These are phyloP conservation scores for Penicillium waksmanii DNA, from an alignment of 495 filamentous ascomycete genomes.

Conservation along the genomic window DNA sequence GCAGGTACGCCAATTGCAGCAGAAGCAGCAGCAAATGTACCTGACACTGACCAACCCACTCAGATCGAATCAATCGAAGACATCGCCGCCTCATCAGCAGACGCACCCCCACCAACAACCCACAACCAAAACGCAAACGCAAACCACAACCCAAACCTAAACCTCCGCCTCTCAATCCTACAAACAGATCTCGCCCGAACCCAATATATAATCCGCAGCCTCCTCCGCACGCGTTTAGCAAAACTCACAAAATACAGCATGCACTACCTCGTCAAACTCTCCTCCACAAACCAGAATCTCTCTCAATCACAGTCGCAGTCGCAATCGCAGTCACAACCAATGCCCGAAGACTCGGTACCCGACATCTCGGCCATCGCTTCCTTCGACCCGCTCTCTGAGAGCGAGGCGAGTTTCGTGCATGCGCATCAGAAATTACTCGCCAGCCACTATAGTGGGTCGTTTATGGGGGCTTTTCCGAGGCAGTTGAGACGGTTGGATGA, in stretches of 20 bases:
- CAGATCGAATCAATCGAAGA: conserved; percentile 76
- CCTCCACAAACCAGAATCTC: conserved; percentile 63
- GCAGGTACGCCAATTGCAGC: conserved; percentile 52
- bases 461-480: conserved; percentile 78
- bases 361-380: conserved; percentile 44
- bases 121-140: conserved; percentile 38
- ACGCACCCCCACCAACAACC: conserved; percentile 46
- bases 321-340: conserved; percentile 32
- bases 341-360: conserved; percentile 44
- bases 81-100: conserved; percentile 58
- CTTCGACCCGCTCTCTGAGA: conserved; percentile 62
- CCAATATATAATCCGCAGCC: conserved; percentile 86
- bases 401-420: conserved; percentile 76
- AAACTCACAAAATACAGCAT: conserved; percentile 61
- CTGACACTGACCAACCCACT: not conserved
- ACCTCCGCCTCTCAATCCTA: conserved; percentile 90
- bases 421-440: conserved; percentile 82
- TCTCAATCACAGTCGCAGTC: conserved; percentile 58
- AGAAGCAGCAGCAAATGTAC: not conserved
- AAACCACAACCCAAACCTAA: conserved; percentile 76
- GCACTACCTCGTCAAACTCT: conserved; percentile 45
- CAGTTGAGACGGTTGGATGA: conserved; percentile 83
- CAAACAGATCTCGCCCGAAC: conserved; percentile 95
- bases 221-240: conserved; percentile 79
- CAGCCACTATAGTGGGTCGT: conserved; percentile 77